phyloP scores from a whole-genome alignment of 2,329 filamentous ascomycete genomes.

The Neonectria punicea region DNA sequence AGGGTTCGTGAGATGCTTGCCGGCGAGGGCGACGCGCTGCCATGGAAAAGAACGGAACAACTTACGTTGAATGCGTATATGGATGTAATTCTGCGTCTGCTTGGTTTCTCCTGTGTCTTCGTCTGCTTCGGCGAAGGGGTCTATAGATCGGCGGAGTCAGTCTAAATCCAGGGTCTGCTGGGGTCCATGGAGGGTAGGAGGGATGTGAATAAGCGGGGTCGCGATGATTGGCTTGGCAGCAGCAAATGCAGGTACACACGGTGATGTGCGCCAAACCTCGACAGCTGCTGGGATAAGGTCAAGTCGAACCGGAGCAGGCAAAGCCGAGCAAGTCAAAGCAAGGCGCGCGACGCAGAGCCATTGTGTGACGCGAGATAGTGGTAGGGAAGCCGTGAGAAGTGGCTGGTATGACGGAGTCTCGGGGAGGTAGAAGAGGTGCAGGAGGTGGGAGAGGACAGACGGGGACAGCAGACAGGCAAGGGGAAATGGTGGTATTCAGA shows the following conservation, averaged over 20 bases:
- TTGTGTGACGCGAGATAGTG: background rate
- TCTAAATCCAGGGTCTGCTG: background rate
- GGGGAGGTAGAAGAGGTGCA: background rate
- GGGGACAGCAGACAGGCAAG: background rate
- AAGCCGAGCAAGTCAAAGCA: background rate
- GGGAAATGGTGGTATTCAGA: background rate
- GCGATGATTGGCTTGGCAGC: conserved; percentile 29
- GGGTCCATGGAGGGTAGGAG: conserved; percentile 3
- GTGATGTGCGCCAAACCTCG: conserved; percentile 15
- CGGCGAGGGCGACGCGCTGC: conserved; percentile 6
- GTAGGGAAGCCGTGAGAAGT: background rate
- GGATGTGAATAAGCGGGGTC: conserved; percentile 27
- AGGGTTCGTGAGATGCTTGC: conserved; percentile 23
- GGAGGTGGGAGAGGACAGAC: background rate
- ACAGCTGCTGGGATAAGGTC: conserved; percentile 5
- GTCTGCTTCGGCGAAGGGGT: conserved; percentile 99
- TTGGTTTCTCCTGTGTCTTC: conserved; percentile 97
- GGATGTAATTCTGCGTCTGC: conserved; percentile 97
- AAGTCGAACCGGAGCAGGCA: background rate
- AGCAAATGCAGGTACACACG: conserved; percentile 42
- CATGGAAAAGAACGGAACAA: conserved; percentile 15
- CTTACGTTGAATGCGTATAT: conserved; percentile 99
- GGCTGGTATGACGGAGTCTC: background rate
- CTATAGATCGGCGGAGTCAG: conserved; percentile 57
- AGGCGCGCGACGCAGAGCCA: background rate